Base-by-base conservation (phyloP, 2,329 filamentous ascomycete genomes). In the Pestalotiopsis sp. region DNA sequence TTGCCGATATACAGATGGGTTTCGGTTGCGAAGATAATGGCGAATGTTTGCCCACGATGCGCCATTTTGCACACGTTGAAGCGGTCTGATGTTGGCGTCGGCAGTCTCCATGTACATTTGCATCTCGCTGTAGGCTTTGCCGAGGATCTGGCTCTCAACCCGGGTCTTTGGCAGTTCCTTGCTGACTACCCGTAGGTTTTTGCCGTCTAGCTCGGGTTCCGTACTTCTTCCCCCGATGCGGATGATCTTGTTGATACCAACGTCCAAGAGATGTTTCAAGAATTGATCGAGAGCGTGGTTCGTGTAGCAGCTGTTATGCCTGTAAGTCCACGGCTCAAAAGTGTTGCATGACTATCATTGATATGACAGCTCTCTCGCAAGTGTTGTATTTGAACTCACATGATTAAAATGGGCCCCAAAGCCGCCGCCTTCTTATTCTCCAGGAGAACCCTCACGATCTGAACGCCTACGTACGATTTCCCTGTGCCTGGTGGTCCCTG, bases 401-500 rank as follows among this genome's bases (percentile, higher is more conserved):
- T 36, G 31, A 36, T 36, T 2, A 36, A 36, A 36, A 89, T 84
- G 0, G 86, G 86, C 0, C 86, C 86, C 0, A 89, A 72, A 0
- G 76, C 66, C 0, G 82, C 80, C 7, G 72, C 70, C 0, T 56
- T 40, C 63, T 82, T 83, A 71, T 84, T 84, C 13, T 75, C 74
- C 3, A 91, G 73, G 5, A 91, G 74, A 0, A 84, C 82, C 69
- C 86, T 85, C 69, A 91, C 85, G n/a, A 92, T 75, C 58, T 85
- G 82, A 2, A 89, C 83, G 2, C 90, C 90, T 0, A 86, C 83
- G 71, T 86, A 92, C 4, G 83, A 87, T 74, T 93, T 93, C 0
- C 91, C 91, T 0, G 91, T 93, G 0, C 91, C 91, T 0, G 91
- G 91, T 0, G 91, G 91, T 0, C 91, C 91, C 79, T 93, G 90